Evolutionary conservation across 164 flowering plant species (phyloP).

Genomic region (Berberis thunbergii): DNA sequence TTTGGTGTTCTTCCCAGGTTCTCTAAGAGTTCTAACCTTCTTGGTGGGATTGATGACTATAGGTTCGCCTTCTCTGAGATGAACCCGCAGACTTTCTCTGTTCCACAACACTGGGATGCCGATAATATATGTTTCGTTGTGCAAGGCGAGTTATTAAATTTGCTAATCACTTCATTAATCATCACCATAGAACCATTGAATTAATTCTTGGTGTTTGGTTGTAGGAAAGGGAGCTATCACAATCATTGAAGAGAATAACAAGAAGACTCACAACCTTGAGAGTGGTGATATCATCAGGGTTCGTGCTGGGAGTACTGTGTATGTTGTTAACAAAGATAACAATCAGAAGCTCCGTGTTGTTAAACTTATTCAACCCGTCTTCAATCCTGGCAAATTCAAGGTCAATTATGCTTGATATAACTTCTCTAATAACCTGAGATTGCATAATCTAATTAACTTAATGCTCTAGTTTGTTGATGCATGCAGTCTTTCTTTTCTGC

Average conservation of each 20-base stretch:
- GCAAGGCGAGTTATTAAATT: neutral
- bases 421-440: neutral
- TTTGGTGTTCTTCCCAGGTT: neutral
- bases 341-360: neutral
- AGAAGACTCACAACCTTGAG: neutral
- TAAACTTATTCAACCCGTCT: neutral
- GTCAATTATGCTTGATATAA: neutral
- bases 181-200: neutral
- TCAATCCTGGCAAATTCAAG: neutral
- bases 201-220: neutral
- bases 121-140: neutral
- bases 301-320: neutral
- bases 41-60: neutral
- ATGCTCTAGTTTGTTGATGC: neutral
- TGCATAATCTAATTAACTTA: neutral
- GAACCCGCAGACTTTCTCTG: neutral
- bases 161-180: no score
- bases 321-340: neutral
- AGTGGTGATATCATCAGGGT: constrained; percentile 1
- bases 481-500: neutral
- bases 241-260: neutral
- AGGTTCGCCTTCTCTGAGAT: neutral
- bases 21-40: neutral
- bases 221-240: neutral
- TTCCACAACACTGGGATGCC: neutral